Evolutionary conservation across 2,329 filamentous ascomycete species (phyloP).

Genomic region (Sphaerulina populicola): DNA sequence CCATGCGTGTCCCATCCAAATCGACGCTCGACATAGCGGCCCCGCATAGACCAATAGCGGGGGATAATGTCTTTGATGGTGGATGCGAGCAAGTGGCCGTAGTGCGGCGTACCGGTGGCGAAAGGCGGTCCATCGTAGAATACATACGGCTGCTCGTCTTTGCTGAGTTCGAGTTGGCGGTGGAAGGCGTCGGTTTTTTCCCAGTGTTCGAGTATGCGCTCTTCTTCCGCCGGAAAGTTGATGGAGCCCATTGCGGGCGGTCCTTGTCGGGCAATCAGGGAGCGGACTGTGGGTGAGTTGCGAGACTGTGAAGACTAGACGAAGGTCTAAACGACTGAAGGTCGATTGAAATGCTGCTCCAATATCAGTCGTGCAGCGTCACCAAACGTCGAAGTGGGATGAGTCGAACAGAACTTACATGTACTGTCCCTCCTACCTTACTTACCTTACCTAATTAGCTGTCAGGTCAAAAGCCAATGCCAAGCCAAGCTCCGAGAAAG

Average conservation of each 20-base stretch:
- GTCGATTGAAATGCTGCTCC: background rate
- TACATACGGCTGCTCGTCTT: slow-evolving; percentile 74
- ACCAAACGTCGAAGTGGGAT: slow-evolving; percentile 5
- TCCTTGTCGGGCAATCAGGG: background rate
- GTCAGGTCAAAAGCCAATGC: no score
- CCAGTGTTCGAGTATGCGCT: slow-evolving; percentile 76
- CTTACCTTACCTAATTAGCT: no score
- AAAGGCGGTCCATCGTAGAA: slow-evolving; percentile 71
- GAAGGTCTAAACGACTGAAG: background rate
- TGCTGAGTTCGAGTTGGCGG: slow-evolving; percentile 76
- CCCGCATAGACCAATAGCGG: slow-evolving; percentile 95
- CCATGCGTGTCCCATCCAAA: slow-evolving; percentile 97
- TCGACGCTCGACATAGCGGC: slow-evolving; percentile 79
- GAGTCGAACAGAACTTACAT: background rate
- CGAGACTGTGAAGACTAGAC: background rate
- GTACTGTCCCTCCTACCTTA: no score
- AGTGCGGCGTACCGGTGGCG: slow-evolving; percentile 54
- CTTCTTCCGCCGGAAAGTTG: slow-evolving; percentile 87
- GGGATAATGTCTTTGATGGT: slow-evolving; percentile 98
- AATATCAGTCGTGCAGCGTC: background rate
- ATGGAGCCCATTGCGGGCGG: slow-evolving; percentile 42
- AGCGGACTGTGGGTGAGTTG: slow-evolving; percentile 2
- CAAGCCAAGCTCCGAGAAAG: no score
- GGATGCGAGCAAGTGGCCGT: slow-evolving; percentile 73
- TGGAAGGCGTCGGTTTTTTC: slow-evolving; percentile 86